phyloP scores from a whole-genome alignment of 225 moss, liverwort and hornwort species.

The Rhytidiadelphus loreus region DNA sequence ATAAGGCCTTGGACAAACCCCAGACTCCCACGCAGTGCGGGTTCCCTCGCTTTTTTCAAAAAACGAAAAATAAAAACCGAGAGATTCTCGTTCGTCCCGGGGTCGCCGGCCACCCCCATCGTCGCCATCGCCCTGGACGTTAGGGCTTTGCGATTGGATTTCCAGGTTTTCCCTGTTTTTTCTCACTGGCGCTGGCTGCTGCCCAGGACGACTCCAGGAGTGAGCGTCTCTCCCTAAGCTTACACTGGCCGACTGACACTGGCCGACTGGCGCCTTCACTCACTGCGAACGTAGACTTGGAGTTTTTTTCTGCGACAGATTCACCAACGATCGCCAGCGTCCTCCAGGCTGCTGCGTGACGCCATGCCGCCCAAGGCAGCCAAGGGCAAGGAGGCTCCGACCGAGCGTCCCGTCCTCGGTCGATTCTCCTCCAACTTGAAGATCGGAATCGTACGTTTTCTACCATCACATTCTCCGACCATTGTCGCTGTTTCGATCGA shows the following conservation, averaged over 20 bases:
- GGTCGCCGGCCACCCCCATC: background rate
- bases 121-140: background rate
- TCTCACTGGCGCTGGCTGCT: background rate
- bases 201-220: too few species aligned
- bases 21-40: background rate
- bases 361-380: conserved; percentile 91
- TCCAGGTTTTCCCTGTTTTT: background rate
- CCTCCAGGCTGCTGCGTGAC: background rate
- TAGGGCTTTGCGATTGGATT: background rate
- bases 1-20: background rate
- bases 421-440: conserved; percentile 99
- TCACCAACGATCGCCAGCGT: background rate
- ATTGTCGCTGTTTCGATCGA: background rate
- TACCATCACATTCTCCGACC: background rate
- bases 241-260: too few species aligned
- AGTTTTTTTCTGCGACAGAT: background rate
- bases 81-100: background rate
- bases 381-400: conserved; percentile 68
- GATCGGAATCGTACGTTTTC: conserved; percentile 77
- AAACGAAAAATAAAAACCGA: background rate
- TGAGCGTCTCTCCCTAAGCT: too few species aligned
- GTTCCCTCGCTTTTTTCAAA: background rate
- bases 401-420: conserved; percentile 68
- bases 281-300: background rate
- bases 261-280: background rate